These are phyloP conservation scores for Beauveria brongniartii DNA, from an alignment of 2,329 filamentous ascomycete genomes.

Conservation along the genomic window DNA sequence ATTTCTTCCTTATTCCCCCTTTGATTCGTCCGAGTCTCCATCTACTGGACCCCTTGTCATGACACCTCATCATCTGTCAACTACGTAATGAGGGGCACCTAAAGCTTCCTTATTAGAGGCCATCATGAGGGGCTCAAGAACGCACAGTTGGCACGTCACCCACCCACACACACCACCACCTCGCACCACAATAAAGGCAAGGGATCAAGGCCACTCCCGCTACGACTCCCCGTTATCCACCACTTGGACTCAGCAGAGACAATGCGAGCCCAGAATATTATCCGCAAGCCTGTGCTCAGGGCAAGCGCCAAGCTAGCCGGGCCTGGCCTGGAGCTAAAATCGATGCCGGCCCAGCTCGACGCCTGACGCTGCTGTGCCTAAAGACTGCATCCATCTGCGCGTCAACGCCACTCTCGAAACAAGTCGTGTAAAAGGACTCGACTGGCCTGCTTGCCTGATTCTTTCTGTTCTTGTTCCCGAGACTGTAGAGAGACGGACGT, in stretches of 20 bases:
- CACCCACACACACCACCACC: not conserved
- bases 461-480: not conserved
- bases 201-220: not conserved
- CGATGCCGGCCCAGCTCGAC: not conserved
- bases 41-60: not conserved
- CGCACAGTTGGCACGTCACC: not conserved
- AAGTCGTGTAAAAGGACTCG: constrained; percentile 4
- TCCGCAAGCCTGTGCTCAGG: not conserved
- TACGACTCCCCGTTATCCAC: constrained; percentile 2
- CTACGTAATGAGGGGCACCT: constrained; percentile 2
- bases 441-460: not conserved
- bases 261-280: not conserved
- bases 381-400: not conserved
- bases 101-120: not conserved
- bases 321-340: not conserved
- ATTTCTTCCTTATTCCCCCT: not conserved
- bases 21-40: not conserved
- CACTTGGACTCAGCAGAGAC: not conserved
- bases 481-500: not conserved
- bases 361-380: constrained; percentile 3
- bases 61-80: not conserved
- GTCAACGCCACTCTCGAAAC: not conserved
- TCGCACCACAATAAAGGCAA: not conserved
- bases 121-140: not conserved
- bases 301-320: not conserved